Evolutionary conservation across 371 early-diverging fungal genomes (phyloP), one percentile per base, ranked within the genome.

Genomic region (Dichotomocladium elegans): DNA sequence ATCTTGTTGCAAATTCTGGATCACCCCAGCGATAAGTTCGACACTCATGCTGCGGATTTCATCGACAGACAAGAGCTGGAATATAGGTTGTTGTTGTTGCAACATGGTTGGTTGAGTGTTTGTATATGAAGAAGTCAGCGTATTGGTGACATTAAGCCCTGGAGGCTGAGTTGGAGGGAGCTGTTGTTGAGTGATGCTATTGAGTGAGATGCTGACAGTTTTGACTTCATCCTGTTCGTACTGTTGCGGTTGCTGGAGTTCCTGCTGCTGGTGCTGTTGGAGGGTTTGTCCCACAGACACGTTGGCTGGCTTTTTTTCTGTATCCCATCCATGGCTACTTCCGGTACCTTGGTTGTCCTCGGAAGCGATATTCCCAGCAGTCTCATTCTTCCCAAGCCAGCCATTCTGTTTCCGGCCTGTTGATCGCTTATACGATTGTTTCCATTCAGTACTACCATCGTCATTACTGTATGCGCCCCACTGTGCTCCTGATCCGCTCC

Each of bases 21-120:
- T 57, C 25, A 74, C 27, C 19, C 59, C 51, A 6, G 72, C 51
- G 14, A 76, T 37, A 60, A 28, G 47, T 12, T 55, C 61, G 5
- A 31, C 40, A 27, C 33, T 51, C 61, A 60, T 60, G 10, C 37
- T 33, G 8, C 30, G 47, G 4, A 54, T 50, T 40, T 51, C 29
- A 3, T 50, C 51, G 34, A 46, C 22, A 21, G 49, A 41, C 4
- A 53, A 31, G 3, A 25, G 21, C 7, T 37, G 45, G 24, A 14
- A 22, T 12, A 27, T 26, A 28, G 1, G 28, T 45, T 3, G 46
- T 5, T 37, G 37, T 44, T 44, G 45, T 5, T 22, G 45, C 9
- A 30, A 21, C 4, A 4, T 24, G 4, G 45, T 8, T 26, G 45
- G 30, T 28, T 22, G 33, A 34, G 49, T 24, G 7, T 31, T 28